Conservation (phyloP, 495 filamentous ascomycete species). For the Tuber magnatum region DNA sequence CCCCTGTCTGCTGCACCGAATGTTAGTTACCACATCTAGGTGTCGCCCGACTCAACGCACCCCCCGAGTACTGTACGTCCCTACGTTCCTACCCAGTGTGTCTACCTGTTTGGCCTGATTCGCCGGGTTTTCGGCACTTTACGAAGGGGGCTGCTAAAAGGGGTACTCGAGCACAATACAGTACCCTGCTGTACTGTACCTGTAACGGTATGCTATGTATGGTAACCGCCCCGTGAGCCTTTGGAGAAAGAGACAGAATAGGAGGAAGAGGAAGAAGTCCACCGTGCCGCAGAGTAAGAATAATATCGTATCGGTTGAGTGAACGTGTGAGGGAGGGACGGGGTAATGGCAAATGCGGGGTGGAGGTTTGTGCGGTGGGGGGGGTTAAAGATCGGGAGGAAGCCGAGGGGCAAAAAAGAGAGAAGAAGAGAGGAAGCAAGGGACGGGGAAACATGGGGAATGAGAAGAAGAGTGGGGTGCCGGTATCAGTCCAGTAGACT, state of each 20-base stretch:
- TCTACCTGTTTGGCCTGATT: background rate
- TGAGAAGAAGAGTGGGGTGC: background rate
- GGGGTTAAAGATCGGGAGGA: background rate
- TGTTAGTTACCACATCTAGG: too few species aligned
- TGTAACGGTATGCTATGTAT: background rate
- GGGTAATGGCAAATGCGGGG: background rate
- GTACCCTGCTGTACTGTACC: background rate
- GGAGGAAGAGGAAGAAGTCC: background rate
- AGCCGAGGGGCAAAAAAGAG: background rate
- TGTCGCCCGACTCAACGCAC: too few species aligned
- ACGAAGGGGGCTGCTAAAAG: background rate
- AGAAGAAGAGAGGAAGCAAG: background rate
- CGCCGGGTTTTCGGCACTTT: background rate
- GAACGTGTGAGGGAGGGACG: background rate
- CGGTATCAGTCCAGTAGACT: background rate
- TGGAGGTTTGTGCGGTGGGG: background rate
- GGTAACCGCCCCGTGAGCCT: background rate
- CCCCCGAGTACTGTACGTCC: too few species aligned
- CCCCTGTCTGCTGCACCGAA: too few species aligned
- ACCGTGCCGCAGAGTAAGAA: background rate
- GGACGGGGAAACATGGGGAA: background rate
- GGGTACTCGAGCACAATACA: background rate
- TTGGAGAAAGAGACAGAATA: background rate
- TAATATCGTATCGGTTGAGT: background rate
- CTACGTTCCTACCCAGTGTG: background rate